Evolutionary conservation across 2,329 filamentous ascomycete genomes (phyloP).

Genomic region (Curvularia hawaiiensis): DNA sequence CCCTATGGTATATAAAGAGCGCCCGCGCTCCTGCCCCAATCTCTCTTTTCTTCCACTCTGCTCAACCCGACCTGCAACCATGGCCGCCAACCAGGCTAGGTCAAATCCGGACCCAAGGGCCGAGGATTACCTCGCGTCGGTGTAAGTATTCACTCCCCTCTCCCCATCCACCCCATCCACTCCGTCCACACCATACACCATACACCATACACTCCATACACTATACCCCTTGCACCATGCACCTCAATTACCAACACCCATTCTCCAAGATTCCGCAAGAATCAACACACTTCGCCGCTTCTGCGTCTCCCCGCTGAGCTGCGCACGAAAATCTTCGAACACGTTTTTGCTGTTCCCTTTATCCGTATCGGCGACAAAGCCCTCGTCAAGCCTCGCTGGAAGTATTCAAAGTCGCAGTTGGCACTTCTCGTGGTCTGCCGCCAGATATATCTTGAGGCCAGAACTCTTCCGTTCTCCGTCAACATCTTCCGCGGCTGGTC

Average conservation of each 20-base stretch:
- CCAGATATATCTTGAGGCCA: constrained; percentile 16
- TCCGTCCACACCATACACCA: no score
- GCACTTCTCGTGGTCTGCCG: constrained; percentile 7
- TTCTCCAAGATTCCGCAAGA: constrained; percentile 1
- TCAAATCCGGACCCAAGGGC: no score
- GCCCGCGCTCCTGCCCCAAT: no score
- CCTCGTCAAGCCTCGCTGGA: constrained; percentile 2
- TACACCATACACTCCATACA: no score
- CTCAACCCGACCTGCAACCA: no score
- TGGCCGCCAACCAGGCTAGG: no score
- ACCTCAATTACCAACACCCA: background rate
- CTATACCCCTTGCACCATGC: no score
- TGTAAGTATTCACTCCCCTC: no score
- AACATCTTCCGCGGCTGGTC: background rate
- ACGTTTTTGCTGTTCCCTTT: constrained; percentile 1
- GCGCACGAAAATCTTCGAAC: constrained; percentile 13
- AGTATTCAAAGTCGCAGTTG: background rate
- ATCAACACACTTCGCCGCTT: constrained; percentile 11
- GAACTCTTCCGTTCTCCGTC: background rate
- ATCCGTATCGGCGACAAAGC: background rate
- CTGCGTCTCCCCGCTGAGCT: constrained; percentile 16
- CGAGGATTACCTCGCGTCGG: no score
- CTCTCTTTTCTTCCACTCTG: no score
- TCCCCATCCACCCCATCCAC: no score
- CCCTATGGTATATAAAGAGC: background rate